Conservation (phyloP, 441 rosid species). For the Arabidopsis hybrid region DNA sequence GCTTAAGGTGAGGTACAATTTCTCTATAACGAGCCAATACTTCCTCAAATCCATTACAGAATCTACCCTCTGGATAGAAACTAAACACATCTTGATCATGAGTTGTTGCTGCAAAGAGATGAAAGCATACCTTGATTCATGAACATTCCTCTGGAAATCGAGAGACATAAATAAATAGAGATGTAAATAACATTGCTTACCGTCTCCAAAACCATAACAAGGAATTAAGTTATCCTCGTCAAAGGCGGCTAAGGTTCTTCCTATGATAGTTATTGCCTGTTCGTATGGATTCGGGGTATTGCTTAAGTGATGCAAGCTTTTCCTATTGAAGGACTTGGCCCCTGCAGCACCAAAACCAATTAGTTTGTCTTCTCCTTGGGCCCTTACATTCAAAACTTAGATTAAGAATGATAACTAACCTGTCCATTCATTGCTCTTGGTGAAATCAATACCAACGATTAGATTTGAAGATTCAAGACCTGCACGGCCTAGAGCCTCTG, state of each 20-base stretch:
- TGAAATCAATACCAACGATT: conserved; percentile 78
- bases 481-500: conserved; percentile 67
- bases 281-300: conserved; percentile 67
- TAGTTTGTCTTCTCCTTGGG: conserved; percentile 1
- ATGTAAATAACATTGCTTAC: conserved; percentile 41
- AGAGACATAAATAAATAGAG: background rate
- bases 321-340: conserved; percentile 60
- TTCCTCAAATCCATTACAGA: conserved; percentile 77
- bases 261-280: conserved; percentile 77
- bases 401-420: conserved; percentile 44
- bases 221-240: conserved; percentile 86
- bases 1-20: conserved; percentile 70
- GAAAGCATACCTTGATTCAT: conserved; percentile 23
- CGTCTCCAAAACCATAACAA: conserved; percentile 82
- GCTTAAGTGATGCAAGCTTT: conserved; percentile 74
- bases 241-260: conserved; percentile 70
- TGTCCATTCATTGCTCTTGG: conserved; percentile 88
- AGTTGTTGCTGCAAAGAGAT: conserved; percentile 64
- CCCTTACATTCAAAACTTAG: background rate
- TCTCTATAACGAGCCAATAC: conserved; percentile 67
- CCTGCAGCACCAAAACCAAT: conserved; percentile 46
- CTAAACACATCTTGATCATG: conserved; percentile 84
- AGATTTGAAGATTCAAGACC: conserved; percentile 87
- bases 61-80: conserved; percentile 61
- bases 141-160: background rate